phyloP scores from a whole-genome alignment of 2,329 filamentous ascomycete genomes.

The Hypoxylon sp. region DNA sequence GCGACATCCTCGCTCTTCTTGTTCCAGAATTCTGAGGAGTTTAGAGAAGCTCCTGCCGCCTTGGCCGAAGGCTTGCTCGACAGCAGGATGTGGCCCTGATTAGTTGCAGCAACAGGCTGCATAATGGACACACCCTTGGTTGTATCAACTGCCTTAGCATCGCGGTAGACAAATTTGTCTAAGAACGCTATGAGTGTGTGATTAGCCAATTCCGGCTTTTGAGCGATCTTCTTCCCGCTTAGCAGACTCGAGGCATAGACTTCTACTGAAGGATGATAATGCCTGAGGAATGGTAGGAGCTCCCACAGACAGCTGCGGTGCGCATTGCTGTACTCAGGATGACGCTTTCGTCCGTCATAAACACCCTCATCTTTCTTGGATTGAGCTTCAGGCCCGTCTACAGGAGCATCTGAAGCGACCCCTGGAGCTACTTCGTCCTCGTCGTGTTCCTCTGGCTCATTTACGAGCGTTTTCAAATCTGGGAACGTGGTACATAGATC shows the following conservation, averaged over 20 bases:
- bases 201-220: slow-evolving; percentile 90
- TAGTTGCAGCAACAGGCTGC: slow-evolving; percentile 81
- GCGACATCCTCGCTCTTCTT: slow-evolving; percentile 90
- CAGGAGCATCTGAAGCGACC: slow-evolving; percentile 59
- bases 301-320: slow-evolving; percentile 96
- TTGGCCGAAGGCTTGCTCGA: slow-evolving; percentile 64
- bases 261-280: slow-evolving; percentile 94
- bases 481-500: slow-evolving; percentile 86
- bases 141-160: slow-evolving; percentile 79
- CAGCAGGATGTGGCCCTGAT: slow-evolving; percentile 69
- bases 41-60: slow-evolving; percentile 68
- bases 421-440: slow-evolving; percentile 76
- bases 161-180: slow-evolving; percentile 98
- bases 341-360: slow-evolving; percentile 92
- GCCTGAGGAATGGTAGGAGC: slow-evolving; percentile 81
- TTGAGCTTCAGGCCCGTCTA: slow-evolving; percentile 46
- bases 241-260: slow-evolving; percentile 84
- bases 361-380: slow-evolving; percentile 52
- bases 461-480: slow-evolving; percentile 82
- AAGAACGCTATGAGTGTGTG: slow-evolving; percentile 96
- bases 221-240: slow-evolving; percentile 77
- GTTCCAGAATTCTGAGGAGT: slow-evolving; percentile 91
- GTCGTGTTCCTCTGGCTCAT: slow-evolving; percentile 83
- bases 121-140: slow-evolving; percentile 91
- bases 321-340: slow-evolving; percentile 94